Percentiles rank a stretch among this genome's conserved stretches.
Evolutionary conservation across 169 alveolate species (phyloP).

Genomic region (Eimeria zaria): DNA sequence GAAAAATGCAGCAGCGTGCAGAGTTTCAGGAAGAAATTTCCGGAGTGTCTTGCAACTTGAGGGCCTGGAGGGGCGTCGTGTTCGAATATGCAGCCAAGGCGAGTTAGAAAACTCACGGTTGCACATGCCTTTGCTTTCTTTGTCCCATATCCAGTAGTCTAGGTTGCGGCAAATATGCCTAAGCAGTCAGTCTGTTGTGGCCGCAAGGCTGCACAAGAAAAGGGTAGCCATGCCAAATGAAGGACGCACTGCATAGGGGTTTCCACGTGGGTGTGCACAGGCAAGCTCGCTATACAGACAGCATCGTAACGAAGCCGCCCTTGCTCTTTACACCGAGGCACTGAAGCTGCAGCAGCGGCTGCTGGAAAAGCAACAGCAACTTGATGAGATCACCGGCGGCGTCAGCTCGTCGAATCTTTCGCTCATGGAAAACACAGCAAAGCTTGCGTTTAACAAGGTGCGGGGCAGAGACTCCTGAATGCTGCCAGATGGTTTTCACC

Average conservation of each 20-base stretch:
- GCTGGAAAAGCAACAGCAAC: slow-evolving; percentile 77
- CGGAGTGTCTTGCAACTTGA: slow-evolving; percentile 12
- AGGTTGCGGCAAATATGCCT: background rate
- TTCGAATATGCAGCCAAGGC: slow-evolving; percentile 80
- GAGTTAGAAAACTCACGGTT: slow-evolving; percentile 7
- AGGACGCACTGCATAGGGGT: background rate
- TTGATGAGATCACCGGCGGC: slow-evolving; percentile 68
- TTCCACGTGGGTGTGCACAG: slow-evolving; percentile 47
- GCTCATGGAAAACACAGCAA: slow-evolving; percentile 80
- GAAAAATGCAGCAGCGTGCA: slow-evolving; percentile 40
- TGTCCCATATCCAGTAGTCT: background rate
- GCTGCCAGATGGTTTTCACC: background rate
- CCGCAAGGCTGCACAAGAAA: background rate
- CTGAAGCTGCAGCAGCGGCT: slow-evolving; percentile 75
- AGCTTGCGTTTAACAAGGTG: slow-evolving; percentile 81
- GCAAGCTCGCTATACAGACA: slow-evolving; percentile 78
- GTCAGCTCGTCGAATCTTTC: slow-evolving; percentile 53
- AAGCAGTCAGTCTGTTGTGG: background rate
- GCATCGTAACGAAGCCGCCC: slow-evolving; percentile 78
- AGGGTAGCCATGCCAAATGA: background rate
- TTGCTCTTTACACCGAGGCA: slow-evolving; percentile 73
- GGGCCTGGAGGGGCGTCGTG: slow-evolving; percentile 78
- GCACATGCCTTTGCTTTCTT: background rate
- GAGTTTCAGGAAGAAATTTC: slow-evolving; percentile 45
- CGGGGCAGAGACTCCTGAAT: slow-evolving; percentile 4